phyloP scores from a whole-genome alignment of 2,329 filamentous ascomycete genomes.

The Epichloe glyceriae region DNA sequence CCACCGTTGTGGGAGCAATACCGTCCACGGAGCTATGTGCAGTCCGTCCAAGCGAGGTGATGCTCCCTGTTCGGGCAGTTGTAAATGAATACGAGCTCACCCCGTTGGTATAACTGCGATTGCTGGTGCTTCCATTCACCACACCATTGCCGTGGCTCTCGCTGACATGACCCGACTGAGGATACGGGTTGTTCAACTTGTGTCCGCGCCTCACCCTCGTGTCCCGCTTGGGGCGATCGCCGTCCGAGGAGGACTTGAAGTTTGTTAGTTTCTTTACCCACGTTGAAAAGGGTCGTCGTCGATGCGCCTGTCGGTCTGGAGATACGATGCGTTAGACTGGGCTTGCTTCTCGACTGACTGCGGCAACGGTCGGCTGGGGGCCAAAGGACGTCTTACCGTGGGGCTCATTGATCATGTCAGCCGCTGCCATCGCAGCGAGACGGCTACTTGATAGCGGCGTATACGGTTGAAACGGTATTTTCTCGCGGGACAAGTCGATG shows the following conservation, averaged over 20 bases:
- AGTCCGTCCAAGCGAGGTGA: conserved; percentile 46
- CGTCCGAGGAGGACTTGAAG: conserved; percentile 62
- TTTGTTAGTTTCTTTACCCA: conserved; percentile 92
- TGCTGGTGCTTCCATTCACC: conserved; percentile 9
- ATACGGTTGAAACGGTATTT: neutral
- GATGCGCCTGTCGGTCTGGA: conserved; percentile 52
- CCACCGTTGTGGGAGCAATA: conserved; percentile 42
- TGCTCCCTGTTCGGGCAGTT: conserved; percentile 41
- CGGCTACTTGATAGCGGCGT: neutral
- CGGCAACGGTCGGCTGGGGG: too few species aligned
- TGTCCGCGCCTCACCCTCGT: conserved; percentile 40
- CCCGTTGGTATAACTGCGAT: conserved; percentile 13
- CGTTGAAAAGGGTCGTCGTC: conserved; percentile 75
- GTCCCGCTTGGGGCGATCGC: conserved; percentile 30
- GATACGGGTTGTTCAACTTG: conserved; percentile 84
- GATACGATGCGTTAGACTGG: conserved; percentile 10
- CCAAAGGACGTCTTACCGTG: conserved; percentile 1
- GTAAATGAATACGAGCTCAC: conserved; percentile 42
- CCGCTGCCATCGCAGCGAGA: conserved; percentile 1
- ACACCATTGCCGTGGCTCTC: conserved; percentile 13
- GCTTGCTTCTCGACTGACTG: conserved; percentile 15
- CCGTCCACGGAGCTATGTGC: conserved; percentile 48
- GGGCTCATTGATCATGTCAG: conserved; percentile 5
- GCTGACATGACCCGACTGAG: conserved; percentile 54
- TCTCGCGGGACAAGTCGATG: neutral